These are phyloP conservation scores for Fusarium fracticaudum DNA, from an alignment of 2,329 filamentous ascomycete species.

Conservation along the genomic window DNA sequence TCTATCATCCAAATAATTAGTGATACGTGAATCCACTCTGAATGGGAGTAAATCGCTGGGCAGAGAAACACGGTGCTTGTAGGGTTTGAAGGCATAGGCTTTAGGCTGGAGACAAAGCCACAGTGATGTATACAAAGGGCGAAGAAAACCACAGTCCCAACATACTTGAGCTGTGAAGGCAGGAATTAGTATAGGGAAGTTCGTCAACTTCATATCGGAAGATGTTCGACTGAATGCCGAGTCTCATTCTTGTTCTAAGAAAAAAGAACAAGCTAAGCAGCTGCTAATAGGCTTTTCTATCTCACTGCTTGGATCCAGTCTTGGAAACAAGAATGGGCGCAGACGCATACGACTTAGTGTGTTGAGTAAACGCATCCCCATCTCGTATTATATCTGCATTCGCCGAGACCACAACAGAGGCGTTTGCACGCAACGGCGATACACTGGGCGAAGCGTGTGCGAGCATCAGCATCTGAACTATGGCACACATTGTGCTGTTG, in stretches of 20 bases:
- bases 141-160: neutral
- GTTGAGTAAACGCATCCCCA: neutral
- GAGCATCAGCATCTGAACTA: neutral
- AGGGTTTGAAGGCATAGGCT: neutral
- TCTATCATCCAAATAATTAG: constrained; percentile 30
- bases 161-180: constrained; percentile 51
- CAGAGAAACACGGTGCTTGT: neutral
- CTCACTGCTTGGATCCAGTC: neutral
- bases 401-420: constrained; percentile 4
- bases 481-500: constrained; percentile 1
- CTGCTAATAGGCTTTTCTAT: constrained; percentile 1
- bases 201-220: constrained; percentile 44
- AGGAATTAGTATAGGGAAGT: constrained; percentile 51
- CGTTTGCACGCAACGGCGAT: neutral
- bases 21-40: neutral
- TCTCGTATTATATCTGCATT: constrained; percentile 26
- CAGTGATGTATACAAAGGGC: neutral
- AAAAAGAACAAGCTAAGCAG: neutral
- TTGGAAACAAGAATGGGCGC: neutral
- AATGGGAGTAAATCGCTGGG: neutral
- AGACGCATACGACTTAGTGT: neutral
- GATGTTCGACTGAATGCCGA: neutral
- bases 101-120: neutral
- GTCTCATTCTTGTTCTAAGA: constrained; percentile 18
- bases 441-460: neutral